Evolutionary conservation across 306 rosid species (phyloP).

Genomic region (Gynostemma pentaphyllum): DNA sequence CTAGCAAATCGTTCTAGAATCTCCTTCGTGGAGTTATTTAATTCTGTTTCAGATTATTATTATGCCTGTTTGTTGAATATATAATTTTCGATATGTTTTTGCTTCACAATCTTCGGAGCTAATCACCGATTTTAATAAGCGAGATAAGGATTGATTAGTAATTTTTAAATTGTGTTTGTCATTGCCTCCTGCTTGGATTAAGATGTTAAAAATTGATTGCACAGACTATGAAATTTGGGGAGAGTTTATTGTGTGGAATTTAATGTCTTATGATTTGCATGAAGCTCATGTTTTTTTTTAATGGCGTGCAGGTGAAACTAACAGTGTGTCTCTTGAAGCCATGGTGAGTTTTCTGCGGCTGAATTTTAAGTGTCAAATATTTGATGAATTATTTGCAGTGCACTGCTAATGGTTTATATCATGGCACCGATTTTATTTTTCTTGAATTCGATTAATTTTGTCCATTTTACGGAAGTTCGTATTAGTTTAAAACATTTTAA

Average conservation of each 20-base stretch:
- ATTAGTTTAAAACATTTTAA: too few relatives aligned
- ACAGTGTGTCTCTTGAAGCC: slow-evolving; percentile 63
- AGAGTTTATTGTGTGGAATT: too few relatives aligned
- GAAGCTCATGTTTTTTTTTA: neutral
- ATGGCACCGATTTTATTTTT: neutral
- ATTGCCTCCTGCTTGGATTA: too few relatives aligned
- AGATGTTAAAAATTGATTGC: too few relatives aligned
- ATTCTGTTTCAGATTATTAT: too few relatives aligned
- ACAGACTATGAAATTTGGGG: too few relatives aligned
- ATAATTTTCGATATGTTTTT: neutral
- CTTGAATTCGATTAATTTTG: too few relatives aligned
- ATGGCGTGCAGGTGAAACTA: slow-evolving; percentile 53
- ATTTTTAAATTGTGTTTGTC: too few relatives aligned
- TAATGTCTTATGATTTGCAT: neutral
- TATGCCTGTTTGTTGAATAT: neutral
- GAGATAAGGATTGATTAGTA: too few relatives aligned
- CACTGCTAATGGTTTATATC: neutral
- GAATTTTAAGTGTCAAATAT: neutral
- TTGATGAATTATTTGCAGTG: neutral
- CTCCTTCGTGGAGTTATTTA: neutral
- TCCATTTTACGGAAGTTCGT: neutral
- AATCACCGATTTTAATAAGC: too few relatives aligned
- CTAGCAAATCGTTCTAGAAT: neutral
- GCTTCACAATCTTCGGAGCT: neutral
- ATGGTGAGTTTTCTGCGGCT: slow-evolving; percentile 36